Evolutionary conservation across 805 yeast species (phyloP).

Genomic region (Metschnikowia dekortorum): DNA sequence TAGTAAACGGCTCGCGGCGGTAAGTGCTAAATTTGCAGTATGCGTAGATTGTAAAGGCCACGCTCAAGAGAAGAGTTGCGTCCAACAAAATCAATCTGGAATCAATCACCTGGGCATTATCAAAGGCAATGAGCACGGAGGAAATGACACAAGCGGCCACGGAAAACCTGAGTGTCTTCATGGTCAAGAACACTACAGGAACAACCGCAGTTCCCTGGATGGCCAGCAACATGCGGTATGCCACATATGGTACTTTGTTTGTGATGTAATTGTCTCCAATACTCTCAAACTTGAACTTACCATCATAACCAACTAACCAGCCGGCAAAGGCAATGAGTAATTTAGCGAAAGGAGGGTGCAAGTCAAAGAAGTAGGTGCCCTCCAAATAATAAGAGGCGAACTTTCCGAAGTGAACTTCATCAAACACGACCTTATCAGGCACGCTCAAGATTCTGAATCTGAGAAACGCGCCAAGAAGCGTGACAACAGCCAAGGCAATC

Average conservation of each 20-base stretch:
- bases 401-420: conserved; percentile 84
- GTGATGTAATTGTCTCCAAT: conserved; percentile 78
- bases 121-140: conserved; percentile 70
- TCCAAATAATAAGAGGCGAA: conserved; percentile 83
- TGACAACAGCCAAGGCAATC: conserved; percentile 34
- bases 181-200: conserved; percentile 76
- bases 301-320: conserved; percentile 83
- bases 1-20: conserved; percentile 61
- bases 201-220: conserved; percentile 77
- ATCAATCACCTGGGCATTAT: conserved; percentile 86
- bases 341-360: conserved; percentile 98
- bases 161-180: conserved; percentile 80
- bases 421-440: conserved; percentile 78
- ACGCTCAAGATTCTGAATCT: conserved; percentile 59
- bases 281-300: conserved; percentile 84
- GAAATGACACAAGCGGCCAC: conserved; percentile 77
- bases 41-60: conserved; percentile 73
- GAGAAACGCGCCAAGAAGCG: conserved; percentile 42
- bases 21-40: conserved; percentile 74
- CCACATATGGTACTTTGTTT: conserved; percentile 82
- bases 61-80: conserved; percentile 79
- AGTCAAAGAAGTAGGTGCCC: conserved; percentile 89
- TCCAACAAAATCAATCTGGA: conserved; percentile 89
- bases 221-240: conserved; percentile 76
- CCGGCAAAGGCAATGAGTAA: conserved; percentile 88